These are phyloP conservation scores for Mortierella sp. DNA, from an alignment of 371 early-diverging fungal species.

Conservation along the genomic window DNA sequence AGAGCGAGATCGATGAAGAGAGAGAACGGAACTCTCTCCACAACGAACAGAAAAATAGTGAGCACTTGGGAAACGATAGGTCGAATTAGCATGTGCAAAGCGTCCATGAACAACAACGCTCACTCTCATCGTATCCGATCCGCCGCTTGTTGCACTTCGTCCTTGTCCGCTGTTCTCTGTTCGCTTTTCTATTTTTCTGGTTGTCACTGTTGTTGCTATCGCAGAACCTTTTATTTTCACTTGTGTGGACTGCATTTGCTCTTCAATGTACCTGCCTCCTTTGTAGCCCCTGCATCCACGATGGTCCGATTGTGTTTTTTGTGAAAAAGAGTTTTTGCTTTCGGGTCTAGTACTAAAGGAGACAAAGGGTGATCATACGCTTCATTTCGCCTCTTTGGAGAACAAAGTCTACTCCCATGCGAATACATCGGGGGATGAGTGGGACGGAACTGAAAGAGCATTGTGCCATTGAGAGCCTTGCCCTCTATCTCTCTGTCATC, in stretches of 20 bases:
- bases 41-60: background rate
- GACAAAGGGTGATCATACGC: background rate
- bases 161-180: background rate
- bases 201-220: background rate
- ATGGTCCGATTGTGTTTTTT: background rate
- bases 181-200: no score
- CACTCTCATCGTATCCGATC: background rate
- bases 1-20: slow-evolving; percentile 1
- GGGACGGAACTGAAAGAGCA: background rate
- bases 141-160: background rate
- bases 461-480: background rate
- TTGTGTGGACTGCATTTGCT: background rate
- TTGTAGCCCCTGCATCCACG: background rate
- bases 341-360: background rate
- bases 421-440: background rate
- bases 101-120: background rate
- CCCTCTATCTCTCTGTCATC: background rate
- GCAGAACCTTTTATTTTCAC: background rate
- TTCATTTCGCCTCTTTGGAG: slow-evolving; percentile 2
- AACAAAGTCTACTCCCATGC: background rate
- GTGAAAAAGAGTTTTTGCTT: background rate
- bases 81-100: background rate
- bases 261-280: background rate
- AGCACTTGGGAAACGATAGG: background rate
- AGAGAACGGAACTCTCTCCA: background rate